Evolutionary conservation across 805 yeast species (phyloP), one percentile per base, ranked within the genome.

Genomic region (Candida montana): DNA sequence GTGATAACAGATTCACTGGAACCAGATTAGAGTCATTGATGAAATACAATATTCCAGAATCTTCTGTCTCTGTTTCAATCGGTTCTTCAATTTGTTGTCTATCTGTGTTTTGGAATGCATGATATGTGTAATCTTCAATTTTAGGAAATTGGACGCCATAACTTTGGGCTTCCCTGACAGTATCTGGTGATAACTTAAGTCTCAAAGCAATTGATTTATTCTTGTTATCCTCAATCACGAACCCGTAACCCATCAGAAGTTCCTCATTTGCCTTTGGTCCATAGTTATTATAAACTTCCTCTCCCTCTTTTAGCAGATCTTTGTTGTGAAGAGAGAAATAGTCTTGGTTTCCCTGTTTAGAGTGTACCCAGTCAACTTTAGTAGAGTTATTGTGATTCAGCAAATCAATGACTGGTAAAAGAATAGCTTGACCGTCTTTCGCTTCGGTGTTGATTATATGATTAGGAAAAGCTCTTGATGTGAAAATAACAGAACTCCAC

Each of bases 191-290:
- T 4, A 83, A 58, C 50, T 76, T 78, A 33, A 87, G 67, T 35
- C 78, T 73, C 40, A 89, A 68, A 3, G 83, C 81, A 3, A 81
- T 72, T 2, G 77, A 64, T 49, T 83, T 90, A 36, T 79, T 80
- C 4, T 67, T 63, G 51, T 85, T 85, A 40, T 72, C 62, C 39
- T 42, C 52, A 37, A 47, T 51, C 39, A 74, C 73, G 60, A 82
- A 90, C 7, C 86, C 95, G 58, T 89, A 90, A 0, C 91, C 95
- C 57, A 83, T 64, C 5, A 89, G 62, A 15, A 89, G 62, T 58
- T 89, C 96, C 51, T 88, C 95, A 54, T 89, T 89, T 2, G 95
- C 90, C 57, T 90, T 90, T 23, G 83, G 81, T 2, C 96, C 97
- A 58, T 89, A 89, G 61, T 89, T 89, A 56, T 90, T 89, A 57